phyloP scores from a whole-genome alignment of 352 stramenopile genomes.

The Pythium phragmitis region DNA sequence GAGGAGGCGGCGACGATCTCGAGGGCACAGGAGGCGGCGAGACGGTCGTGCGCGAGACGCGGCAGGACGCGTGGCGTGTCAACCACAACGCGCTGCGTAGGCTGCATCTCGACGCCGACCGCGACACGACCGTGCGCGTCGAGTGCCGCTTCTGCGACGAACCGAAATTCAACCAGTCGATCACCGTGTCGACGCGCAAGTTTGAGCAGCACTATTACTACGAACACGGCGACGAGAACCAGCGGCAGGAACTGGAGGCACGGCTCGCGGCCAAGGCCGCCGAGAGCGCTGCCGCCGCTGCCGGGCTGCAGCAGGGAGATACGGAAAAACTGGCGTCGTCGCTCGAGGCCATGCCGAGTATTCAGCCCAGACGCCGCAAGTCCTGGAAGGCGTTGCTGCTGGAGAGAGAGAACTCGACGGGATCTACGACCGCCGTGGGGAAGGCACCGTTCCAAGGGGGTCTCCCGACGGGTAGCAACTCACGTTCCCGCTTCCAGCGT shows the following conservation, averaged over 20 bases:
- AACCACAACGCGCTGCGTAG: slow-evolving; percentile 30
- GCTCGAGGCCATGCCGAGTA: neutral
- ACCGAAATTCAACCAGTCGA: slow-evolving; percentile 31
- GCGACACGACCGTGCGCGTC: slow-evolving; percentile 25
- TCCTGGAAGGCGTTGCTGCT: slow-evolving; percentile 16
- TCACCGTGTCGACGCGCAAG: slow-evolving; percentile 32
- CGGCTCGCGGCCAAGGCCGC: slow-evolving; percentile 1
- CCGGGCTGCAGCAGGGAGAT: no score
- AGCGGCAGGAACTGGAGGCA: slow-evolving; percentile 18
- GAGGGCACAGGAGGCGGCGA: neutral
- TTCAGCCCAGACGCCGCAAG: slow-evolving; percentile 15
- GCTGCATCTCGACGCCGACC: slow-evolving; percentile 20
- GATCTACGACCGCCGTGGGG: neutral
- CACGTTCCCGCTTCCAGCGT: slow-evolving; percentile 9
- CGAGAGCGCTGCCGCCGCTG: neutral
- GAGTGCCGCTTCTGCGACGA: slow-evolving; percentile 26
- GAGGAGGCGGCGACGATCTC: neutral
- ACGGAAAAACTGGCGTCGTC: neutral
- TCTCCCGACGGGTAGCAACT: neutral
- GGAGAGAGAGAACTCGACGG: slow-evolving; percentile 11
- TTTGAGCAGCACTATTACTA: slow-evolving; percentile 29
- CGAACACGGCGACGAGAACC: slow-evolving; percentile 22
- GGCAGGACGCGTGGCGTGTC: slow-evolving; percentile 29
- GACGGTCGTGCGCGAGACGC: slow-evolving; percentile 20
- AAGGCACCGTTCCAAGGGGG: neutral